phyloP scores from a whole-genome alignment of 257 asterid genomes.

The Echites panduratus region DNA sequence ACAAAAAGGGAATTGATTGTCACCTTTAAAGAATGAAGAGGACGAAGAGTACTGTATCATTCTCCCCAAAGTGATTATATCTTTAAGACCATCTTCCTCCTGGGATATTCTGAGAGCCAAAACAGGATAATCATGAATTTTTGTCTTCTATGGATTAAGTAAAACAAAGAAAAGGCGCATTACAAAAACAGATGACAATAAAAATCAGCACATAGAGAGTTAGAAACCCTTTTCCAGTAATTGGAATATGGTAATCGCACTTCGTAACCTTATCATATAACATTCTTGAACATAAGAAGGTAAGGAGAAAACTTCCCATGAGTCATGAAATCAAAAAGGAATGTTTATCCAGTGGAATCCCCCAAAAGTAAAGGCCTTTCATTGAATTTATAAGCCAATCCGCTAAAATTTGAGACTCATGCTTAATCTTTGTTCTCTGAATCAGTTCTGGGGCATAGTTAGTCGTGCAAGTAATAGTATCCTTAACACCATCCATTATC shows the following conservation, averaged over 20 bases:
- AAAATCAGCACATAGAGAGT: neutral
- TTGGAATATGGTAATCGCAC: neutral
- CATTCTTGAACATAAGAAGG: neutral
- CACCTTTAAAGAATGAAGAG: neutral
- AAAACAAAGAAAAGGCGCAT: neutral
- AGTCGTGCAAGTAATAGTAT: neutral
- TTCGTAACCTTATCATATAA: neutral
- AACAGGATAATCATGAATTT: neutral
- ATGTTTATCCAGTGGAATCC: neutral
- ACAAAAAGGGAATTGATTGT: neutral
- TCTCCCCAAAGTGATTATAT: neutral
- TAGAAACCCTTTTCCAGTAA: neutral
- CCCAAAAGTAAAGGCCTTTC: neutral
- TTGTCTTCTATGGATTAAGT: neutral
- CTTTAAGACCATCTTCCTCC: neutral
- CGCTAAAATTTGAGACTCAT: neutral
- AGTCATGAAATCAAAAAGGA: neutral
- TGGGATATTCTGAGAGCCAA: neutral
- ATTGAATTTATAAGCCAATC: neutral
- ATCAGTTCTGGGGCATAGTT: neutral
- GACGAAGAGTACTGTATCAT: too few species aligned
- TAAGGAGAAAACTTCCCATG: neutral
- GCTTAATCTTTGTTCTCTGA: neutral
- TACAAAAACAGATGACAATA: neutral
- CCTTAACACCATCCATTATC: neutral